A percentile compares a stretch with the other conserved stretches of the same genome.
Conservation (phyloP, 345 rosid species). For the Reutealis trisperma region DNA sequence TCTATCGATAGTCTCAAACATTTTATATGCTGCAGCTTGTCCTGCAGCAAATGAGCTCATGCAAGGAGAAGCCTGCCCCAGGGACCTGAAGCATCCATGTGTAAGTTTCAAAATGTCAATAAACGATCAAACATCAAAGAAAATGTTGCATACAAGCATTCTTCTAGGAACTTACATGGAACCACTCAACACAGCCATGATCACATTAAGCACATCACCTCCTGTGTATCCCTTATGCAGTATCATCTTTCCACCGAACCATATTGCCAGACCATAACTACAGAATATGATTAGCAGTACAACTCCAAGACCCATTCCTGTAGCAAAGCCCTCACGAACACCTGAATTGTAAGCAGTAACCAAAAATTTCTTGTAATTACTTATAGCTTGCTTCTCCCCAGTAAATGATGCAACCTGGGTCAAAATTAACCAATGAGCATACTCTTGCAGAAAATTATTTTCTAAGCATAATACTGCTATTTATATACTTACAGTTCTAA, state of each 20-base stretch:
- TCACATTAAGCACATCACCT: slow-evolving; percentile 55
- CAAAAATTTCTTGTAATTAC: slow-evolving; percentile 50
- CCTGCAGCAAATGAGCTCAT: slow-evolving; percentile 31
- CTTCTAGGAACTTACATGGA: slow-evolving; percentile 55
- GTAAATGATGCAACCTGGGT: slow-evolving; percentile 73
- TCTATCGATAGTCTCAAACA: slow-evolving; percentile 50
- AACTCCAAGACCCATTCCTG: slow-evolving; percentile 61
- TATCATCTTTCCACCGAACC: slow-evolving; percentile 70
- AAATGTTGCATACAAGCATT: background rate
- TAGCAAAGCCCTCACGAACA: slow-evolving; percentile 49
- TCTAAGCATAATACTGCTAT: background rate
- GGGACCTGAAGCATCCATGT: slow-evolving; percentile 52
- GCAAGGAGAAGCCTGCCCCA: slow-evolving; percentile 48
- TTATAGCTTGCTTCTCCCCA: slow-evolving; percentile 62
- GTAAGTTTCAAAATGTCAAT: background rate
- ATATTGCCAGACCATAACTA: slow-evolving; percentile 54
- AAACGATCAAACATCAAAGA: background rate
- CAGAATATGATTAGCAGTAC: slow-evolving; percentile 37
- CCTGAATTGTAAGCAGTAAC: slow-evolving; percentile 52
- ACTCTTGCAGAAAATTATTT: background rate
- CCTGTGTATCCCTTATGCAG: slow-evolving; percentile 58
- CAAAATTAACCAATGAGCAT: background rate
- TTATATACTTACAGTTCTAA: slow-evolving; percentile 60
- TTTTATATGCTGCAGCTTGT: slow-evolving; percentile 33
- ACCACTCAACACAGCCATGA: slow-evolving; percentile 57